phyloP scores from a whole-genome alignment of 805 yeast genomes.

The Kodamaea neixiangensis region DNA sequence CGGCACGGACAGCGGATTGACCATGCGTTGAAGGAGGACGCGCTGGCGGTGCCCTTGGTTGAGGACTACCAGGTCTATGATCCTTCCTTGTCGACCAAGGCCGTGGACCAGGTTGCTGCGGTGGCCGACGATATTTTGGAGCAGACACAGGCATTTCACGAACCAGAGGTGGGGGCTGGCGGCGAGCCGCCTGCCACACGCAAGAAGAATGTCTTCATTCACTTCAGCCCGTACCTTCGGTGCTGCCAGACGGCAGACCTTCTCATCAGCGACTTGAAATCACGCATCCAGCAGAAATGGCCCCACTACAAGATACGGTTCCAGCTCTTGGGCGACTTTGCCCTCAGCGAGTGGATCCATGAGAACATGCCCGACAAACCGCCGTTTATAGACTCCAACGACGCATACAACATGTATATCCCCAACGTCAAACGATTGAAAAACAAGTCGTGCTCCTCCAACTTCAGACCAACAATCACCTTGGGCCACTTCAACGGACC shows the following conservation, averaged over 20 bases:
- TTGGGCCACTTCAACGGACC: slow-evolving; percentile 47
- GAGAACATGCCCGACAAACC: slow-evolving; percentile 45
- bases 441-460: slow-evolving; percentile 35
- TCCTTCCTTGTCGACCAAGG: slow-evolving; percentile 36
- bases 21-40: slow-evolving; percentile 30
- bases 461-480: slow-evolving; percentile 44
- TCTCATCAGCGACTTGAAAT: slow-evolving; percentile 31
- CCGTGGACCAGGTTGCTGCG: slow-evolving; percentile 27
- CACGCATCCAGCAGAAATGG: slow-evolving; percentile 20
- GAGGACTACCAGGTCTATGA: slow-evolving; percentile 35
- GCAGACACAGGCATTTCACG: slow-evolving; percentile 23
- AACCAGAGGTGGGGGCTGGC: slow-evolving; percentile 5
- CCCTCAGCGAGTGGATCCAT: slow-evolving; percentile 48
- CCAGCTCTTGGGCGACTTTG: slow-evolving; percentile 46
- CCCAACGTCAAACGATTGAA: slow-evolving; percentile 40
- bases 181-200: slow-evolving; percentile 13
- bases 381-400: slow-evolving; percentile 44
- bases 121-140: slow-evolving; percentile 32
- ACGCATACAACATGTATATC: slow-evolving; percentile 48
- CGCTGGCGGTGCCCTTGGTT: slow-evolving; percentile 27
- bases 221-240: slow-evolving; percentile 45
- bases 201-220: slow-evolving; percentile 38
- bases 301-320: slow-evolving; percentile 35
- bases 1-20: slow-evolving; percentile 47
- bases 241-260: slow-evolving; percentile 48